phyloP scores from a whole-genome alignment of 2,329 filamentous ascomycete genomes.

The Cyphellophora attinorum region DNA sequence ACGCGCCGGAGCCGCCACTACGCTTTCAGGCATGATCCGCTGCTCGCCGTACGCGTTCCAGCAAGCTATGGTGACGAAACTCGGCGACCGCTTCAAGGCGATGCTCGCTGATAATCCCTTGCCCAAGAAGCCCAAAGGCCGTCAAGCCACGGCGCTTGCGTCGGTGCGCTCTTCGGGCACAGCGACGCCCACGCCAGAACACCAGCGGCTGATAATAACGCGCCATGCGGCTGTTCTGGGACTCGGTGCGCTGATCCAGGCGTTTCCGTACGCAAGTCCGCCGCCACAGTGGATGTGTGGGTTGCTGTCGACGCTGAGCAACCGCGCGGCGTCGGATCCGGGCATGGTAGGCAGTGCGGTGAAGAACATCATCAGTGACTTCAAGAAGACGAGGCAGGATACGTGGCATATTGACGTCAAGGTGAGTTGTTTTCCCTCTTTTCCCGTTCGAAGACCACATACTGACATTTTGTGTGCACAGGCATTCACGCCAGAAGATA shows the following conservation, averaged over 20 bases:
- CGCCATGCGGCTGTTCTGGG: constrained; percentile 88
- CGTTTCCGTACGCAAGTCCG: constrained; percentile 90
- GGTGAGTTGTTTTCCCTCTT: constrained; percentile 45
- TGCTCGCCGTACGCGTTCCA: constrained; percentile 80
- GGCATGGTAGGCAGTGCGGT: constrained; percentile 93
- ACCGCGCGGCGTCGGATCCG: constrained; percentile 75
- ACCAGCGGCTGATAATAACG: constrained; percentile 66
- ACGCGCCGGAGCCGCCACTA: constrained; percentile 82
- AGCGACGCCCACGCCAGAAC: constrained; percentile 41
- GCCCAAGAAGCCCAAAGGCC: constrained; percentile 52
- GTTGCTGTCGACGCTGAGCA: constrained; percentile 74
- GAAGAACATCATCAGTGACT: constrained; percentile 87
- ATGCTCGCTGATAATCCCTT: constrained; percentile 77
- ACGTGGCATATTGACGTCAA: constrained; percentile 98
- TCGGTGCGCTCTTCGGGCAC: constrained; percentile 34
- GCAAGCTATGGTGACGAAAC: constrained; percentile 61
- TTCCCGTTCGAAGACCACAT: no score
- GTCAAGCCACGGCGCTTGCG: constrained; percentile 20
- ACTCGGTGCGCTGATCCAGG: constrained; percentile 81
- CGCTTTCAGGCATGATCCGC: constrained; percentile 92
- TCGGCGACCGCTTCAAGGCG: constrained; percentile 70
- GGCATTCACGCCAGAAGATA: constrained; percentile 80
- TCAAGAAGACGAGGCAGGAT: constrained; percentile 98
- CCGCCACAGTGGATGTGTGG: constrained; percentile 92
- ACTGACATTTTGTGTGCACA: constrained; percentile 37